Evolutionary conservation across 1,139 yeast species (phyloP), one percentile per base, ranked within the genome.

Genomic region (Magnusiomyces ingens): DNA sequence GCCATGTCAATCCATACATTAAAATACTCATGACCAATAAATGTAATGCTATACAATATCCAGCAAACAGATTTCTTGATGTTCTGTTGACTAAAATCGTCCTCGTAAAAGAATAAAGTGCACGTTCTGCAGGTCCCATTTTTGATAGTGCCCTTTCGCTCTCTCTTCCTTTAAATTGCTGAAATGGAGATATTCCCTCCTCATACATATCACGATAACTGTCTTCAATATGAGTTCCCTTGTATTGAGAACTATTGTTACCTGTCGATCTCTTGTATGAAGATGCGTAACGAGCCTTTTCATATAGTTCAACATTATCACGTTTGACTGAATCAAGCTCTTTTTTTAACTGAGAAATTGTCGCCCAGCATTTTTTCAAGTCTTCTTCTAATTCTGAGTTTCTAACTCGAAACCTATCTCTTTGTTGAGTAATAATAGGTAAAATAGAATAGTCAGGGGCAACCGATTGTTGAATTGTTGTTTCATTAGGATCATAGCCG

Each of bases 391-490:
- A 75, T 64, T 89, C 96, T 53, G 78, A 79, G 62, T 85, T 89
- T 55, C 91, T 78, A 35, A 81, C 79, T 62, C 95, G 81, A 74
- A 91, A 90, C 59, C 98, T 75, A 67, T 93, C 98, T 67, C 99
- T 80, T 71, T 93, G 99, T 64, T 93, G 91, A 21, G 97, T 90
- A 36, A 93, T 82, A 52, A 93, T 89, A 0, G 96, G 95, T 48
- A 93, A 71, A 44, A 93, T 84, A 0, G 89, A 78, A 5, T 74
- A 66, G 45, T 77, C 66, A 48, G 58, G 52, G 26, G 48, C 43
- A 6, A 43, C n/a, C 4, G 55, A 38, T 15, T 52, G 19, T 32
- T 45, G 45, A 41, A n/a, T 58, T 45, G 22, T 52, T 37, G 45
- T 48, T 29, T 32, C 41, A 21, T 49, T 49, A 42, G 51, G 18